Base-by-base conservation (phyloP, 2,329 filamentous ascomycete species). In the Leptographium procerum region DNA sequence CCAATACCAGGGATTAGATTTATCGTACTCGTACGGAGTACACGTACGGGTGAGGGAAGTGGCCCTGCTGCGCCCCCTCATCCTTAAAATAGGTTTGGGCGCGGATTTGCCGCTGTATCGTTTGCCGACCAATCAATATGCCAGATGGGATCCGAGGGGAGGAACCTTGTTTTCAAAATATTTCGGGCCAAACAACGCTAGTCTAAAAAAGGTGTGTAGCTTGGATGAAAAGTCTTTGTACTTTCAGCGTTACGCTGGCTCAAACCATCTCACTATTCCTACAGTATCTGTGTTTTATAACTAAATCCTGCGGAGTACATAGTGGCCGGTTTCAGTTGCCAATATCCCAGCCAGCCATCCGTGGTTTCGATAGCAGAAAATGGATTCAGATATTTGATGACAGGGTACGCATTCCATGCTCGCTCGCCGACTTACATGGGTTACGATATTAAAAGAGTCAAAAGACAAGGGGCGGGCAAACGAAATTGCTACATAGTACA, bases 21-120 rank as follows among this genome's bases (percentile, higher is more conserved):
- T n/a, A n/a, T 53, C 45, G 33, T 47, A 54, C 58, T 54, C 56
- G 58, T 55, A 57, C 58, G 54, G 57, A 51, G n/a, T n/a, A n/a
- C n/a, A n/a, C n/a, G 59, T 45, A 56, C 45, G 29, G 52, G 33
- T 14, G 34, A 48, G 36, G 51, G 29, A n/a, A n/a, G n/a, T n/a
- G 29, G 24, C 19, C 31, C 28, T 57, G 54, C 60, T 62, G 56
- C 60, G 61, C 60, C 61, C 52, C 60, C 58, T 47, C 45, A 26
- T 56, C 56, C 57, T 56, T 60, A 60, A 62, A 62, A 61, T 61
- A 61, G 33, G 50, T 43, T 31, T 51, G 22, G 34, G 45, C 36
- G 45, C 24, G 47, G 34, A 52, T 16, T 8, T 36, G n/a, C 19
- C 13, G 26, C n/a, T 43, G n/a, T 48, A n/a, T 34, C 13, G 54